Conservation (phyloP, 2,329 filamentous ascomycete genomes). For the Anisogramma anomala region DNA sequence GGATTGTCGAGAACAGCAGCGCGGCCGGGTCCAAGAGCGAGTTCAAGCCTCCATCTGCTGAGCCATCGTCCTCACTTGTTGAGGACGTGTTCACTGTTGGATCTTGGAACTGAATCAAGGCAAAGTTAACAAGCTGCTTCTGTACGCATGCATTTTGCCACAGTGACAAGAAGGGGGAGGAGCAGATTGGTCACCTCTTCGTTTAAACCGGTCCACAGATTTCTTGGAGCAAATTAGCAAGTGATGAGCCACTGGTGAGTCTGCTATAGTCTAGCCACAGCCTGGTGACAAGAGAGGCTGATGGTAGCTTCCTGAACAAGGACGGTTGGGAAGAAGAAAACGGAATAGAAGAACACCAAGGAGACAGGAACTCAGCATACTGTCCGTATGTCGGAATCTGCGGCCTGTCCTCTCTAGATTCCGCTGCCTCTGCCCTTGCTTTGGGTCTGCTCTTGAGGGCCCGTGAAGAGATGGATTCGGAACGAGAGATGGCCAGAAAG, state of each 20-base stretch:
- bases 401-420: conserved; percentile 3
- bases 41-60: conserved; percentile 29
- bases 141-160: neutral
- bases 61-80: conserved; percentile 7
- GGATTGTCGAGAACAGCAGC: conserved; percentile 13
- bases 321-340: neutral
- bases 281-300: too few species aligned
- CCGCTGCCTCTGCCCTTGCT: conserved; percentile 1
- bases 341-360: neutral
- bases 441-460: conserved; percentile 5
- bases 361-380: conserved; percentile 3
- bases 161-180: neutral
- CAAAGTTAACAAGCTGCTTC: neutral
- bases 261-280: neutral
- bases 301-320: too few species aligned
- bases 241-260: neutral
- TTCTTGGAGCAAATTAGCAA: conserved; percentile 32
- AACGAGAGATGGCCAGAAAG: neutral
- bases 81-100: conserved; percentile 13
- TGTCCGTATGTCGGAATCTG: conserved; percentile 14
- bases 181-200: too few species aligned
- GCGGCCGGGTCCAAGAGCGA: conserved; percentile 33
- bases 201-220: conserved; percentile 24
- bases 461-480: conserved; percentile 3
- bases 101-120: conserved; percentile 15